These are phyloP conservation scores for Globisporangium paroecandrum DNA, from an alignment of 352 stramenopile genomes.

Conservation along the genomic window DNA sequence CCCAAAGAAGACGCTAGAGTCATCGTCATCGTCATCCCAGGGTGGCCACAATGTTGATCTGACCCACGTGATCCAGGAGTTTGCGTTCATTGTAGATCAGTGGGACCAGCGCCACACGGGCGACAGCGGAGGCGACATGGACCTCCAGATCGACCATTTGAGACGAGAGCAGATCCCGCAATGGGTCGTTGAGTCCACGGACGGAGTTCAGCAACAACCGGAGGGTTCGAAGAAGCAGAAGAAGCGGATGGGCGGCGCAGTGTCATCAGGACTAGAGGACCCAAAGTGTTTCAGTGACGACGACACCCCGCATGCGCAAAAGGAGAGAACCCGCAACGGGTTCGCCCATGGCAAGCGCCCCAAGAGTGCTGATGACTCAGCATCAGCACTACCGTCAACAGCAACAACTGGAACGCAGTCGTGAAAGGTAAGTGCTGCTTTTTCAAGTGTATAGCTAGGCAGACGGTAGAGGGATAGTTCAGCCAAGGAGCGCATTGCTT, in stretches of 20 bases:
- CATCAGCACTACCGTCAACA: not conserved
- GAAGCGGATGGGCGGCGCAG: conserved; percentile 1
- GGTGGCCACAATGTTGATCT: conserved; percentile 54
- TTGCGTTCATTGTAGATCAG: conserved; percentile 70
- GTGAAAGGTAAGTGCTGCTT: conserved; percentile 3
- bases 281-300: conserved; percentile 29
- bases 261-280: conserved; percentile 2
- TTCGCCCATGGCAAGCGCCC: conserved; percentile 12
- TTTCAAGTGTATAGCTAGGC: conserved; percentile 2
- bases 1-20: conserved; percentile 21
- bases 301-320: conserved; percentile 27
- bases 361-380: not conserved
- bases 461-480: not conserved
- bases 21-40: not conserved
- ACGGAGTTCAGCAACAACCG: conserved; percentile 6
- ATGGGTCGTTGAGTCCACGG: conserved; percentile 56
- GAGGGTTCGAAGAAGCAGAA: conserved; percentile 16
- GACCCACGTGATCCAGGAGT: conserved; percentile 69
- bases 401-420: not conserved
- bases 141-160: conserved; percentile 78
- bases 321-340: conserved; percentile 2
- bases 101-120: conserved; percentile 64
- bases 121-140: conserved; percentile 36
- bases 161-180: conserved; percentile 44
- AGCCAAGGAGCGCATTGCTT: not conserved